A percentile compares a stretch with the other conserved stretches of the same genome.
phyloP scores from a whole-genome alignment of 768 basidiomycete genomes.

The Stropharia rugosoannulata region DNA sequence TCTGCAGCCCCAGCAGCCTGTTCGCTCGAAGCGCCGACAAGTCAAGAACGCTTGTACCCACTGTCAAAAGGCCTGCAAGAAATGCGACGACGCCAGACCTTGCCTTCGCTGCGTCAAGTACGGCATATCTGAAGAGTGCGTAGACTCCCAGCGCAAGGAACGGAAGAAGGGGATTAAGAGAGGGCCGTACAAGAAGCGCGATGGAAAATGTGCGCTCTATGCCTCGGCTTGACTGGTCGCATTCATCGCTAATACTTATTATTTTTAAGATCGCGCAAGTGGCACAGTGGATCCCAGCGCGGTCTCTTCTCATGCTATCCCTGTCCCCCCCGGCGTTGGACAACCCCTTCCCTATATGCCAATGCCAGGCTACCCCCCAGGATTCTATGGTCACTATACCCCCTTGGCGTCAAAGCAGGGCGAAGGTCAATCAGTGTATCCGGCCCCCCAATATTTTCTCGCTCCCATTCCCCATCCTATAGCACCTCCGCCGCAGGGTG shows the following conservation, averaged over 20 bases:
- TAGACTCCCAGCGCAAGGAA: constrained; percentile 91
- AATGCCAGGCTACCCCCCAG: constrained; percentile 47
- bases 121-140: constrained; percentile 81
- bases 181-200: constrained; percentile 94
- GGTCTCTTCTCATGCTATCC: constrained; percentile 37
- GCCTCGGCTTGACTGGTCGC: background rate
- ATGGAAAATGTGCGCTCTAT: constrained; percentile 72
- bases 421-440: constrained; percentile 47
- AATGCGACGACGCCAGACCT: constrained; percentile 88
- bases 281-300: constrained; percentile 45
- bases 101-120: constrained; percentile 94
- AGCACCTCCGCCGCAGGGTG: constrained; percentile 33
- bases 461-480: constrained; percentile 41
- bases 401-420: constrained; percentile 49
- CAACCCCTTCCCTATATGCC: constrained; percentile 50
- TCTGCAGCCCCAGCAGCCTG: constrained; percentile 37
- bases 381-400: constrained; percentile 57
- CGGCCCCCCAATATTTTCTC: constrained; percentile 47
- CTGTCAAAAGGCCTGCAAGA: constrained; percentile 90
- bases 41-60: constrained; percentile 93
- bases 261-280: constrained; percentile 57
- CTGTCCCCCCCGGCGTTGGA: constrained; percentile 38
- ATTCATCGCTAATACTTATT: constrained; percentile 26
- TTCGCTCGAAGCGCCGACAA: constrained; percentile 77
- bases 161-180: constrained; percentile 85